Evolutionary conservation across 1,139 yeast genomes (phyloP), one percentile per base, ranked within the genome.

Genomic region (Blastobotrys ciferrii): DNA sequence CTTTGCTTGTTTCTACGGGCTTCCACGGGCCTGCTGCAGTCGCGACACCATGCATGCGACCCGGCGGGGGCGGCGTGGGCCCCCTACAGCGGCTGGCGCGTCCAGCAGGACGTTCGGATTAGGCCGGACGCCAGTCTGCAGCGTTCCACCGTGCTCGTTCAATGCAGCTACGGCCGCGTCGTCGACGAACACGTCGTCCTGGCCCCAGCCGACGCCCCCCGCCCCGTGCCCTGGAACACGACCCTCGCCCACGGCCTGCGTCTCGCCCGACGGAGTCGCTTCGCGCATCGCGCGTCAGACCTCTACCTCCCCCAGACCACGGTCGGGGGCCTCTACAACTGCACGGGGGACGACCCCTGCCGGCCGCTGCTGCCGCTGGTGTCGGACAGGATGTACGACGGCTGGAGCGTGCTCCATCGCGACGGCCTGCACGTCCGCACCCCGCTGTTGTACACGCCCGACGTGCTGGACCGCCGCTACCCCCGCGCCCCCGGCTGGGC

Each of bases 361-460:
- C 32, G 36, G 12, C 43, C 49, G 5, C 9, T 42, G 33, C 18
- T 31, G 40, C 50, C 50, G 14, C 20, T 48, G 14, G 19, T 36
- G 11, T 36, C 40, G 14, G 40, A 36, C 14, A 36, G 18, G 28
- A 15, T 19, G 4, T 19, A 19, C 28, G 28, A 36, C 17, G 25
- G 28, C 31, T 48, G 19, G 47, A 41, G 13, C 45, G 40, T 17
- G 31, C 32, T 13, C 33, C 36, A 14, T 14, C 43, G 19, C 9
- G 36, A 20, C 7, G 12, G 13, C 3, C 11, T 44, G 19, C 37
- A 32, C 18, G 14, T 36, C 13, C 45, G 50, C 7, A 32, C 43
- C 12, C 50, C 50, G 17, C 18, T 43, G 2, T 38, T 48, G 15
- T 48, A 44, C 32, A 44, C 50, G 20, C 47, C 50, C 13, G 50